Evolutionary conservation across 805 yeast species (phyloP).

Genomic region (Kodamaea restingae): DNA sequence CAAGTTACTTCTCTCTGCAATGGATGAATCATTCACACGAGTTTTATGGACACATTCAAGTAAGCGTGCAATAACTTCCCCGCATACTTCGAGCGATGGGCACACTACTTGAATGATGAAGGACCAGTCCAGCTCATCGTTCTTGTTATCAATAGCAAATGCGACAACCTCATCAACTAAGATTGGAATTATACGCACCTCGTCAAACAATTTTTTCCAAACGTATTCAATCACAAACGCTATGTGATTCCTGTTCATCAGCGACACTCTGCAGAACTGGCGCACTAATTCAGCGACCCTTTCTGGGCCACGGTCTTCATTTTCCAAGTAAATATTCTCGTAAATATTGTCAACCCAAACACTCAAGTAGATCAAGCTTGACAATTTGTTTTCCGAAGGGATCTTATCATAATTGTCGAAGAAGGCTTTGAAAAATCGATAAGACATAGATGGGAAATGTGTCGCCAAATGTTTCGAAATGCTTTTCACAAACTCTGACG

Average conservation of each 20-base stretch:
- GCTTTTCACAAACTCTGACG: constrained; percentile 54
- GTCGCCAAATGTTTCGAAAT: constrained; percentile 56
- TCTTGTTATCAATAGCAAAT: constrained; percentile 70
- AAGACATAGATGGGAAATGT: constrained; percentile 55
- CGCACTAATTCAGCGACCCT: constrained; percentile 58
- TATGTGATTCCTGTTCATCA: constrained; percentile 44
- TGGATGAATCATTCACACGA: constrained; percentile 37
- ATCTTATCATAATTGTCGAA: constrained; percentile 41
- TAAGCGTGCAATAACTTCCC: constrained; percentile 56
- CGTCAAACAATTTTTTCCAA: constrained; percentile 65
- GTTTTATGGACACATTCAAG: constrained; percentile 51
- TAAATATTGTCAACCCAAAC: constrained; percentile 76
- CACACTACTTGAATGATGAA: constrained; percentile 60
- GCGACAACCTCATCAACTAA: constrained; percentile 72
- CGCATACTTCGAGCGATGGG: constrained; percentile 72
- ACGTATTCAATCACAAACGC: constrained; percentile 54
- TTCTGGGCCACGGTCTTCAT: constrained; percentile 57
- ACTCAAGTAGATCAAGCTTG: constrained; percentile 49
- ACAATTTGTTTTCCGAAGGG: constrained; percentile 30
- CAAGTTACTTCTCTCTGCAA: constrained; percentile 49
- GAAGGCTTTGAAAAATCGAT: constrained; percentile 53
- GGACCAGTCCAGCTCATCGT: constrained; percentile 70
- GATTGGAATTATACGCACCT: constrained; percentile 52
- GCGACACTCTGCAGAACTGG: constrained; percentile 56
- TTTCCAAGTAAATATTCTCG: constrained; percentile 49